Conservation (phyloP, 2,329 filamentous ascomycete genomes). For the Curvularia sp. region DNA sequence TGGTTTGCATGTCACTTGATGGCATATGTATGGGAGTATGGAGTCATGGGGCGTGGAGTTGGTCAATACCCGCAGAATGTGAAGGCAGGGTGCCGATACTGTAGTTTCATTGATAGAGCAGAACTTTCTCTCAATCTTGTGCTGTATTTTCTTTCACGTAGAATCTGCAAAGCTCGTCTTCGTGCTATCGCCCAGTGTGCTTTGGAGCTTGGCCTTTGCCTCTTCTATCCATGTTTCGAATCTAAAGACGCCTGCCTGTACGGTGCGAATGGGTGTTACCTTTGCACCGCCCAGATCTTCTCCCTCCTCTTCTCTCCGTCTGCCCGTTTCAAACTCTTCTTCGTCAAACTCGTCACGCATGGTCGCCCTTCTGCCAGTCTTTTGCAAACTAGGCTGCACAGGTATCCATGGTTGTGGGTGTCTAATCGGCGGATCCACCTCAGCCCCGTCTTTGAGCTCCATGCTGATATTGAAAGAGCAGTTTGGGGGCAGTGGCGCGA, state of each 20-base stretch:
- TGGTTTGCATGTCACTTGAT: neutral
- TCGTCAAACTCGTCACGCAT: constrained; percentile 24
- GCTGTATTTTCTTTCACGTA: neutral
- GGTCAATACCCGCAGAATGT: neutral
- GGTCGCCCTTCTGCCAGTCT: constrained; percentile 37
- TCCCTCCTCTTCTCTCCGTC: constrained; percentile 33
- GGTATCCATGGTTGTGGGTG: constrained; percentile 68
- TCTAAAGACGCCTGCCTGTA: constrained; percentile 69
- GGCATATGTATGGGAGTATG: neutral
- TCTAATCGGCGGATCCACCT: constrained; percentile 55
- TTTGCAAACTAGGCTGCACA: constrained; percentile 58
- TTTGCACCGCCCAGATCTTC: constrained; percentile 59
- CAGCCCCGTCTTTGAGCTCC: constrained; percentile 69
- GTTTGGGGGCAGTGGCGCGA: constrained; percentile 65
- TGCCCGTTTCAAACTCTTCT: constrained; percentile 18
- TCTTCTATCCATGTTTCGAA: constrained; percentile 76
- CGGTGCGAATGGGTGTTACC: constrained; percentile 66
- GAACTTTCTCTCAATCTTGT: neutral
- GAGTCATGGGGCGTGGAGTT: neutral
- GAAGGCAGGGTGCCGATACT: neutral
- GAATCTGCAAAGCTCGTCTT: constrained; percentile 34
- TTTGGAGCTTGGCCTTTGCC: constrained; percentile 59
- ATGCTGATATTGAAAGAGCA: constrained; percentile 80
- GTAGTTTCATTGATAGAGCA: neutral
- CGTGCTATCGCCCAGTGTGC: constrained; percentile 8